These are phyloP conservation scores for Daldinia vernicosa DNA, from an alignment of 495 filamentous ascomycete genomes.

Conservation along the genomic window DNA sequence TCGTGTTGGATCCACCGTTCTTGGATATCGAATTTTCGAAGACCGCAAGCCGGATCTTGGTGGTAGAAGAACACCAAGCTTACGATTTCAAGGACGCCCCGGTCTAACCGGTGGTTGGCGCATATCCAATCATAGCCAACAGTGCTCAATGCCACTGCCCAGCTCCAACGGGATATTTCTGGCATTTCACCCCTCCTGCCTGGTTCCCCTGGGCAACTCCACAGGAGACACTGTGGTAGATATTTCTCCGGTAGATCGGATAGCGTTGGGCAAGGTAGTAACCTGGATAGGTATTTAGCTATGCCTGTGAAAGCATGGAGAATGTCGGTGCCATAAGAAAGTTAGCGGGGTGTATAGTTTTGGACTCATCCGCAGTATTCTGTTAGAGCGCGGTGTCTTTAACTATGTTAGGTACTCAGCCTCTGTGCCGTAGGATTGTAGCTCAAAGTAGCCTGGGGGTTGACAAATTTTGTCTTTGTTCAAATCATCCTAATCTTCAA, in stretches of 20 bases:
- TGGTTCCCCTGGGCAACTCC: not conserved
- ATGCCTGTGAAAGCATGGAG: not conserved
- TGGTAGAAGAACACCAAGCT: not conserved
- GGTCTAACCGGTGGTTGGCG: not conserved
- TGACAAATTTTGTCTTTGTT: not conserved
- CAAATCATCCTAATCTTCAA: not conserved
- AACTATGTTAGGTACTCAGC: not conserved
- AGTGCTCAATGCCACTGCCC: not conserved
- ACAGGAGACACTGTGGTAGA: not conserved
- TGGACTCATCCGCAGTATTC: not conserved
- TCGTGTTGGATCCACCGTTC: not conserved
- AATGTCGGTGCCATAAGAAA: not conserved
- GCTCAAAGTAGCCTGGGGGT: not conserved
- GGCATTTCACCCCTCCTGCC: not conserved
- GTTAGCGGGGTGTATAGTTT: not conserved
- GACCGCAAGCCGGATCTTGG: not conserved
- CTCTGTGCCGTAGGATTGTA: not conserved
- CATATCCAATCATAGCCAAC: not conserved
- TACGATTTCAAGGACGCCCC: not conserved
- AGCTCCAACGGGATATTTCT: not conserved
- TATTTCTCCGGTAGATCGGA: not conserved
- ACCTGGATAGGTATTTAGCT: not conserved
- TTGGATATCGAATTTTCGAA: not conserved
- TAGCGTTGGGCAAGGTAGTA: not conserved
- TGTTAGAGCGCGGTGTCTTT: not conserved